These are phyloP conservation scores for Pisolithus sp. DNA, from an alignment of 768 basidiomycete genomes.

Conservation along the genomic window DNA sequence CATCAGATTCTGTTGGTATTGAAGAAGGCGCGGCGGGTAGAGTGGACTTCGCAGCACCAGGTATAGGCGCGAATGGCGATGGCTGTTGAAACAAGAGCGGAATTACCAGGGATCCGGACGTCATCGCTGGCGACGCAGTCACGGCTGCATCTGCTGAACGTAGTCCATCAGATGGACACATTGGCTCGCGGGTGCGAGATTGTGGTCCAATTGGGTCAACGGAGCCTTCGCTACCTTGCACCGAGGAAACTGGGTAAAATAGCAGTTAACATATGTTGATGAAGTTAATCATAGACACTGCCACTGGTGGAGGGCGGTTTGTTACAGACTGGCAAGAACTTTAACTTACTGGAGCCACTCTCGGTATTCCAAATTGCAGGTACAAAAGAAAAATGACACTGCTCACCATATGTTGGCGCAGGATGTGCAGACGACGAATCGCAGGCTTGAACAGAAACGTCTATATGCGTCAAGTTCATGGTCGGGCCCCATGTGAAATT, in stretches of 20 bases:
- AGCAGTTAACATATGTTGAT: background rate
- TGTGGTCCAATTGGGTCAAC: too few species aligned
- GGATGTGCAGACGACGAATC: background rate
- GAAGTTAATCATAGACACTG: background rate
- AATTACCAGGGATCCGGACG: too few species aligned
- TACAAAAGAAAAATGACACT: background rate
- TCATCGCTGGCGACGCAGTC: too few species aligned
- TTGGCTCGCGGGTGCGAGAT: too few species aligned
- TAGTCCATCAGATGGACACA: too few species aligned
- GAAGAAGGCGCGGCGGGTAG: too few species aligned
- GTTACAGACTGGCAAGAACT: background rate
- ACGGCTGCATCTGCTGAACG: too few species aligned
- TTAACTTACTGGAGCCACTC: background rate
- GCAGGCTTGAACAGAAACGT: constrained; percentile 10
- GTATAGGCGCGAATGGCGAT: too few species aligned
- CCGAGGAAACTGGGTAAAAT: background rate
- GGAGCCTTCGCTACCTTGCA: too few species aligned
- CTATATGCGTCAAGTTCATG: background rate
- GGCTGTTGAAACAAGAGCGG: too few species aligned
- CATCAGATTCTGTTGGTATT: too few species aligned
- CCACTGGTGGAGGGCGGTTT: background rate
- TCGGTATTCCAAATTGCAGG: constrained; percentile 8
- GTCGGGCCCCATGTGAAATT: background rate
- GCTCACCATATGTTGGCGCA: background rate
- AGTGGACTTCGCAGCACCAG: too few species aligned